A percentile compares a stretch with the other conserved stretches of the same genome.
Evolutionary conservation across 2,329 filamentous ascomycete genomes (phyloP).

Genomic region (Bipolaris victoriae): DNA sequence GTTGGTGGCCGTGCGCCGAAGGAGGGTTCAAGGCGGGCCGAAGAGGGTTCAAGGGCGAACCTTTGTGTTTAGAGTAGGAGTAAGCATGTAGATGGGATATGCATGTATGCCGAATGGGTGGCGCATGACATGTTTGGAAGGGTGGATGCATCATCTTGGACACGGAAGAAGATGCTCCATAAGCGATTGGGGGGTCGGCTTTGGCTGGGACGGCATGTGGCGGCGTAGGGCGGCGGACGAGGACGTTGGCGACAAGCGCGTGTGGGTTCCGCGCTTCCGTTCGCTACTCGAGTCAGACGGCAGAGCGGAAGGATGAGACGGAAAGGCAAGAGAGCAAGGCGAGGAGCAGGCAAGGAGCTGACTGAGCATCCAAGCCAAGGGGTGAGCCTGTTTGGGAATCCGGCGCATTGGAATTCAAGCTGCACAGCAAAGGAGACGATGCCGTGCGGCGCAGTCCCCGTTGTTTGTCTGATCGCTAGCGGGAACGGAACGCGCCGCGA

Average conservation of each 20-base stretch:
- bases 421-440: slow-evolving; percentile 7
- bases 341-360: slow-evolving; percentile 7
- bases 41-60: neutral
- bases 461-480: slow-evolving; percentile 32
- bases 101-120: neutral
- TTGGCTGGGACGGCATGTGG: slow-evolving; percentile 1
- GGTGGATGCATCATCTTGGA: slow-evolving; percentile 2
- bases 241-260: slow-evolving; percentile 24
- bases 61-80: neutral
- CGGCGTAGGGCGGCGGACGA: slow-evolving; percentile 10
- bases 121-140: neutral
- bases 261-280: slow-evolving; percentile 27
- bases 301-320: slow-evolving; percentile 27
- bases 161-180: slow-evolving; percentile 7
- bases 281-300: slow-evolving; percentile 20
- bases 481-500: slow-evolving; percentile 38
- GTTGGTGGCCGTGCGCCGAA: too few species aligned
- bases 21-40: too few species aligned
- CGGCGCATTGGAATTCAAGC: slow-evolving; percentile 8
- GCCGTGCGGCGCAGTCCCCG: slow-evolving; percentile 24
- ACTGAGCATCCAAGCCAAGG: slow-evolving; percentile 16
- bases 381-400: neutral
- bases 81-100: too few species aligned
- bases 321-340: slow-evolving; percentile 18
- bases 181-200: slow-evolving; percentile 9